Base-by-base conservation (phyloP, 495 filamentous ascomycete species). In the Pyrenopolyporus hunteri region DNA sequence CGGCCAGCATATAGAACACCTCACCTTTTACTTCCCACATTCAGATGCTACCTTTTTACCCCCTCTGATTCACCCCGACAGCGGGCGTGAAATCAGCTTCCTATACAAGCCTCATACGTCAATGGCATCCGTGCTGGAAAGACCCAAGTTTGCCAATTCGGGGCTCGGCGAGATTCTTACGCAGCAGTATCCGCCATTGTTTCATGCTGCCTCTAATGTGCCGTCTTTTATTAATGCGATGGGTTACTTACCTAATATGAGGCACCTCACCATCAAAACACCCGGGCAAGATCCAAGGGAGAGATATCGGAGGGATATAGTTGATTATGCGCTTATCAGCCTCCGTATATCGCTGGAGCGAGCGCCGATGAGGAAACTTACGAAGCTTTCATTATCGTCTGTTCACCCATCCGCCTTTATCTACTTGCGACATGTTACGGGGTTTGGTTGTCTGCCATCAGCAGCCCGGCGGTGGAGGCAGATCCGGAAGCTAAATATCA, bases 191-290 rank as follows among this genome's bases (percentile, higher is more conserved):
- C 87, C 88, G 29, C 87, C 90, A 5, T 73, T 93, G 5, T 94
- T 93, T 75, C 90, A 93, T 64, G 87, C 89, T 3, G 89, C 90
- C n/a, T 90, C 88, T 42, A 91, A 94, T 64, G 84, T 92, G 9
- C 80, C 87, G 4, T 85, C 88, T 28, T 92, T 93, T 76, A 85
- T 92, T 22, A 78, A 80, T 46, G 87, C 88, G 37, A 81, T 93
- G 61, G 78, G 80, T 13, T 70, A 82, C 32, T 71, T 92, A 55
- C 74, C 82, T 25, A 83, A 83, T 64, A 78, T 94, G 61, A 77
- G 81, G 32, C 88, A 90, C 68, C 77, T 92, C 46, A 83, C 81
- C 46, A 80, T 94, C 66, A 84, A 80, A 43, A 91, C 87, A 47
- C 88, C 86, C n/a, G 87, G 83, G 17, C 87, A 91, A 73, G 78